phyloP scores from a whole-genome alignment of 2,329 filamentous ascomycete species.

The Fusarium oligoseptatum region DNA sequence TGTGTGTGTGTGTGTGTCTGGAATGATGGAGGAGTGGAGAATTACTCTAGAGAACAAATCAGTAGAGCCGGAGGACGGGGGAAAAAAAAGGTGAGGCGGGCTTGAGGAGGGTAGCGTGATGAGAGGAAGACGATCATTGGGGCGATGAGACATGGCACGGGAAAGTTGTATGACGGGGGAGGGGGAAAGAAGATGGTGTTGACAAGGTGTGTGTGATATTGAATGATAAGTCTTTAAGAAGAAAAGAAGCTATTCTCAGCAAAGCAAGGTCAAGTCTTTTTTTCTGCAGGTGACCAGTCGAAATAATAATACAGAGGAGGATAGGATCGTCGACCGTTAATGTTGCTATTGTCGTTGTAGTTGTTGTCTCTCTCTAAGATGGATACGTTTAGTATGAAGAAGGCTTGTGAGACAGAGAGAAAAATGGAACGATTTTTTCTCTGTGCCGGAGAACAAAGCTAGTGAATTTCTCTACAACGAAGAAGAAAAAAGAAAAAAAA shows the following conservation, averaged over 20 bases:
- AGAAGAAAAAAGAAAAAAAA: background rate
- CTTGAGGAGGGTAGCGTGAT: slow-evolving; percentile 37
- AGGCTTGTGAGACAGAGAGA: slow-evolving; percentile 12
- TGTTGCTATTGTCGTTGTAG: background rate
- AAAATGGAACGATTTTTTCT: slow-evolving; percentile 5
- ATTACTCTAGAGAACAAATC: slow-evolving; percentile 13
- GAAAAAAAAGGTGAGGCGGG: slow-evolving; percentile 37
- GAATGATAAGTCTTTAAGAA: background rate
- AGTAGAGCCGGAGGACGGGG: background rate
- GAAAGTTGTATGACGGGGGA: slow-evolving; percentile 7
- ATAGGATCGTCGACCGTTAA: slow-evolving; percentile 1
- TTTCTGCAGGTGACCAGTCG: background rate
- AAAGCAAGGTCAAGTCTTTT: background rate
- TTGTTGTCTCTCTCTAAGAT: background rate
- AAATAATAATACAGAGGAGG: background rate
- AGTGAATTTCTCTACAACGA: background rate
- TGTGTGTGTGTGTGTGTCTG: slow-evolving; percentile 23
- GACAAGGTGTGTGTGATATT: background rate
- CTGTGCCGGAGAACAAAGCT: background rate
- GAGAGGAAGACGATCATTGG: slow-evolving; percentile 39
- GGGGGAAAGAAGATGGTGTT: background rate
- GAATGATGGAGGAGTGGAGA: slow-evolving; percentile 33
- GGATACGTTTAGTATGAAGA: background rate
- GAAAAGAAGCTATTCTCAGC: slow-evolving; percentile 31
- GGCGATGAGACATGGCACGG: slow-evolving; percentile 32